Base-by-base conservation (phyloP, 1,284 basidiomycete species). In the Irpex lacteus region DNA sequence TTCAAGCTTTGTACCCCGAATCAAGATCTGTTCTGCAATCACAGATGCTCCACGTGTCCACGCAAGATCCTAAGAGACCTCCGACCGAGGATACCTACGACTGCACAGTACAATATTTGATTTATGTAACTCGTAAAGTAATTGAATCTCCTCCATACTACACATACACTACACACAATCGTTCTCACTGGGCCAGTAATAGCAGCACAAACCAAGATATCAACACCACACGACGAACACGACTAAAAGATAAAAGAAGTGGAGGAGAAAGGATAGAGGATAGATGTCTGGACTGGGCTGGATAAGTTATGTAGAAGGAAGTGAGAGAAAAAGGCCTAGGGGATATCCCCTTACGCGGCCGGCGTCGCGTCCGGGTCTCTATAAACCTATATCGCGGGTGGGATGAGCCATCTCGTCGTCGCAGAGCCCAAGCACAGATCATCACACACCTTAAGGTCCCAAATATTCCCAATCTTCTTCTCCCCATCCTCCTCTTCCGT, bases 401-500 rank as follows among this genome's bases (percentile, higher is more conserved):
- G 32, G 32, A 4, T 32, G 32, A 32, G 32, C 32, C 32, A 2
- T 32, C 32, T 32, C 32, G 32, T 32, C 32, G 32, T 32, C 32
- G 32, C 32, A 32, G 32, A 32, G 2, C 32, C 32, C 32, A 32
- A 32, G 5, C 32, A 5, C 32, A 4, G 32, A 32, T 32, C 2
- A 32, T 32, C 32, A 32, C 32, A 32, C 3, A 91, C 91, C 83
- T 92, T 90, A 59, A 94, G 75, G 69, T 84, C 82, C 90, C 91
- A 92, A 62, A 94, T 85, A 72, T 90, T 84, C 26, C 90, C 91
- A 62, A 92, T 83, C 65, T 75, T 80, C 62, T 81, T 80, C 40
- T 81, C 80, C 15, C 74, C 74, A 38, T 66, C 67, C 13, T 74
- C 71, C 19, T 11, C 32, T 52, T 65, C 70, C 9, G 68, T 72